Evolutionary conservation across 345 rosid species (phyloP), one percentile per base, ranked within the genome.

Genomic region (Gossypium stocksii): DNA sequence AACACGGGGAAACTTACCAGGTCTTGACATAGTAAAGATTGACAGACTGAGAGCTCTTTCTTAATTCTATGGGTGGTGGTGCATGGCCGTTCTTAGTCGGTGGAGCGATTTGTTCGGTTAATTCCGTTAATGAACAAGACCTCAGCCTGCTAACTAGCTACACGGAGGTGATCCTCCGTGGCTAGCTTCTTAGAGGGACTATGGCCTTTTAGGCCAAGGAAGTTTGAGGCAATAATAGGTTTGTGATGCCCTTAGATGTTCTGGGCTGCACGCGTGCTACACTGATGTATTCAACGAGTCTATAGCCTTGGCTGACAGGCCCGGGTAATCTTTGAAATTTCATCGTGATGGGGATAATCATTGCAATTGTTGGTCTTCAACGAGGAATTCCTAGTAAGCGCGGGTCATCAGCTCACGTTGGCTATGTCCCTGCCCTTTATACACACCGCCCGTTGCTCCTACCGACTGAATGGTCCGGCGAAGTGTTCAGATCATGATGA

Each of bases 171-270:
- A 43, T 65, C 52, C 70, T 65, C 10, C 29, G 5, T 65, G 70
- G 70, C 70, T 65, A 65, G 70, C 53, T 65, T 65, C 17, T 66
- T 66, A 66, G 53, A 66, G 53, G 70, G 70, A 66, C 53, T 70
- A 70, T 70, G 49, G 62, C 62, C 62, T 61, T 61, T 76, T 76
- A 78, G 74, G 78, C 64, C 74, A 74, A 48, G 74, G 75, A 74
- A 78, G 74, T 72, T 77, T 78, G 78, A 69, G 81, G 75, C 60
- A 79, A 74, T 74, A 78, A 74, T 61, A 79, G 76, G 78, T 79
- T 72, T 52, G 78, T 79, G 78, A 79, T 79, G 81, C 78, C 81
- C 81, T 79, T 79, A 79, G 81, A 79, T 79, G 81, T 79, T 79
- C 75, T 74, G 76, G 81, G 81, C 60, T 67, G 75, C 75, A 79